These are phyloP conservation scores for Przewalskia tangutica DNA, from an alignment of 257 asterid genomes.

Conservation along the genomic window DNA sequence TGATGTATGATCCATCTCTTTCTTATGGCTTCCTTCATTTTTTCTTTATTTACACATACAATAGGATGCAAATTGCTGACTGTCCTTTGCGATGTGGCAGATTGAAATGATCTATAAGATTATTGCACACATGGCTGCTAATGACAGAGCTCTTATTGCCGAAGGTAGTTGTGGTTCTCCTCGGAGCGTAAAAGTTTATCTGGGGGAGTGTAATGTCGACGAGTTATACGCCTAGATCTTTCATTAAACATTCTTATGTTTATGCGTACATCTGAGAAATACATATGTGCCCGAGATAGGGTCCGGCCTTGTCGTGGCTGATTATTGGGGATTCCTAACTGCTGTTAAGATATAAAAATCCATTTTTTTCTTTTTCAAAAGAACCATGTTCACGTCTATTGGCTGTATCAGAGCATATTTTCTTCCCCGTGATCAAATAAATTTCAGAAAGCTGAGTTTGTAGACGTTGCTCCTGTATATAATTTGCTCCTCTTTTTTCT, in stretches of 20 bases:
- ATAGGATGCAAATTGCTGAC: constrained; percentile 6
- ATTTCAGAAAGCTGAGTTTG: neutral
- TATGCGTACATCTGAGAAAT: neutral
- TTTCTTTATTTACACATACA: neutral
- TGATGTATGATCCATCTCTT: constrained; percentile 37
- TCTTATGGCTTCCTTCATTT: neutral
- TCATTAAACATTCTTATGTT: neutral
- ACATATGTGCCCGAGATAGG: neutral
- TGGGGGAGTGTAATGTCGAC: constrained; percentile 92
- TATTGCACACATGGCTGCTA: constrained; percentile 90
- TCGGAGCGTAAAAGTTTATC: constrained; percentile 73
- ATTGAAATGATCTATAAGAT: constrained; percentile 97
- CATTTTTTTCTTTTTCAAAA: neutral
- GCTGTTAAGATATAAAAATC: constrained; percentile 7
- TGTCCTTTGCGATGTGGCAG: constrained; percentile 34
- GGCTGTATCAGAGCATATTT: neutral
- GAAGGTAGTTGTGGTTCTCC: constrained; percentile 99
- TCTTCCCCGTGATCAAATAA: neutral
- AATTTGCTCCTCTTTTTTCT: neutral
- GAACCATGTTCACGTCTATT: neutral
- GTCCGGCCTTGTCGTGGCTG: constrained; percentile 1
- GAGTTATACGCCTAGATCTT: constrained; percentile 48
- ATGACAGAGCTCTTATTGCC: constrained; percentile 92
- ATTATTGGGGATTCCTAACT: constrained; percentile 1
- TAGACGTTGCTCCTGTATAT: neutral